A percentile compares a stretch with the other conserved stretches of the same genome.
Conservation (phyloP, 2,329 filamentous ascomycete species). For the Mollisia scopiformis region DNA sequence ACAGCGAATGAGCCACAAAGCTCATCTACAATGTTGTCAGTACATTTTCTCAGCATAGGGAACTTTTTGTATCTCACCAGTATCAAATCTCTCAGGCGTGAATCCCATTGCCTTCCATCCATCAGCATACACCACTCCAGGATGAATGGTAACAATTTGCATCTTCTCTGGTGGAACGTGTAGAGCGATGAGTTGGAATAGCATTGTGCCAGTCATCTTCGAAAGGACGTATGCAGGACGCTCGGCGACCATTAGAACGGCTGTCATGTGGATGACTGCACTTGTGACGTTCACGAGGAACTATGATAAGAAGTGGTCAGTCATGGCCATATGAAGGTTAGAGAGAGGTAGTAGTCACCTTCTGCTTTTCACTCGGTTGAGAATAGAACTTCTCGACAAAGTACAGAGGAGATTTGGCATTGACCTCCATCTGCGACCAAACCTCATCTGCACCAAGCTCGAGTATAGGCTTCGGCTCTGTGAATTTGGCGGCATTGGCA, state of each 20-base stretch:
- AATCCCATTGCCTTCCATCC: background rate
- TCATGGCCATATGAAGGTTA: background rate
- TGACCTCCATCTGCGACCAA: background rate
- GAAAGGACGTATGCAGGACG: background rate
- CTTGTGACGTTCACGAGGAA: background rate
- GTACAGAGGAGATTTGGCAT: background rate
- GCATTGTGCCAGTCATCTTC: background rate
- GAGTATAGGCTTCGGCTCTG: background rate
- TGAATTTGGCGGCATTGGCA: background rate
- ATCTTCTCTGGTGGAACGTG: background rate
- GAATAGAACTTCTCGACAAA: background rate
- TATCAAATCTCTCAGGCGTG: background rate
- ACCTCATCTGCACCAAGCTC: background rate
- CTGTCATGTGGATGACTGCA: background rate
- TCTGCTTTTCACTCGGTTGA: conserved; percentile 3
- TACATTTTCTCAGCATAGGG: background rate
- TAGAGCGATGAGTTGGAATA: background rate
- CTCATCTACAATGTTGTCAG: background rate
- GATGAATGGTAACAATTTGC: conserved; percentile 2
- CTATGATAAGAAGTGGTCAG: background rate
- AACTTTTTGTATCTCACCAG: background rate
- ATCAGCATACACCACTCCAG: background rate
- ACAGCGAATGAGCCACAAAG: background rate
- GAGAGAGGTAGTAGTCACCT: background rate
- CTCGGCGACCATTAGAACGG: background rate